These are phyloP conservation scores for Phytophthora nicotianae DNA, from an alignment of 352 stramenopile species.

Conservation along the genomic window DNA sequence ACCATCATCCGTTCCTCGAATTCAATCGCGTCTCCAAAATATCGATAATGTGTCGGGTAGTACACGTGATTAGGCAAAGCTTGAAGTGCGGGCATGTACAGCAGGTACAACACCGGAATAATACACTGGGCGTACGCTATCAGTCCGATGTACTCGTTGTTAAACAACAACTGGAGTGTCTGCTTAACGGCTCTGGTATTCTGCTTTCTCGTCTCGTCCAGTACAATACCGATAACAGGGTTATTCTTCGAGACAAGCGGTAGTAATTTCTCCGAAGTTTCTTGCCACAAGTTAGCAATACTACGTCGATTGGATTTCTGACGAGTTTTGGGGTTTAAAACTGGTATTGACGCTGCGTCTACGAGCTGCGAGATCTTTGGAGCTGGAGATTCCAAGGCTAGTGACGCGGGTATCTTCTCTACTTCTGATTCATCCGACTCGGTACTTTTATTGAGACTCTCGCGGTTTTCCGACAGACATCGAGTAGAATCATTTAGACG, in stretches of 20 bases:
- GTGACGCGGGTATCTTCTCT: conserved; percentile 12
- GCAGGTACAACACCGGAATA: conserved; percentile 36
- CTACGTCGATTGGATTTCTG: conserved; percentile 1
- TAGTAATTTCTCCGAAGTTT: conserved; percentile 26
- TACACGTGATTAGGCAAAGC: conserved; percentile 31
- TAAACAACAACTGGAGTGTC: conserved; percentile 44
- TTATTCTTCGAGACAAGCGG: conserved; percentile 16
- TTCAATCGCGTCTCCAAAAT: conserved; percentile 15
- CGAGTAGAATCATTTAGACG: neutral
- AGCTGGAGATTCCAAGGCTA: neutral
- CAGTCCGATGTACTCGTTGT: conserved; percentile 44
- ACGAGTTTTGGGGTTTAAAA: neutral
- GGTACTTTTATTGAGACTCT: conserved; percentile 13
- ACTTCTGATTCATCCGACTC: conserved; percentile 21
- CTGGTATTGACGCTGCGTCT: neutral
- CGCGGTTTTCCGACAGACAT: neutral
- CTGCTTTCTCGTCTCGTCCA: conserved; percentile 30
- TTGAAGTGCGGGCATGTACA: conserved; percentile 36
- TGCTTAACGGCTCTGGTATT: conserved; percentile 38
- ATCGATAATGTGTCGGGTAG: conserved; percentile 34
- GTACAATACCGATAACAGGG: conserved; percentile 10
- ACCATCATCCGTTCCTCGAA: conserved; percentile 30
- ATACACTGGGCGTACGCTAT: conserved; percentile 41
- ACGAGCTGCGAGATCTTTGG: conserved; percentile 14
- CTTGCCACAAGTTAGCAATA: conserved; percentile 17